Conservation (phyloP, 768 basidiomycete species). For the Amanita jacksonii region DNA sequence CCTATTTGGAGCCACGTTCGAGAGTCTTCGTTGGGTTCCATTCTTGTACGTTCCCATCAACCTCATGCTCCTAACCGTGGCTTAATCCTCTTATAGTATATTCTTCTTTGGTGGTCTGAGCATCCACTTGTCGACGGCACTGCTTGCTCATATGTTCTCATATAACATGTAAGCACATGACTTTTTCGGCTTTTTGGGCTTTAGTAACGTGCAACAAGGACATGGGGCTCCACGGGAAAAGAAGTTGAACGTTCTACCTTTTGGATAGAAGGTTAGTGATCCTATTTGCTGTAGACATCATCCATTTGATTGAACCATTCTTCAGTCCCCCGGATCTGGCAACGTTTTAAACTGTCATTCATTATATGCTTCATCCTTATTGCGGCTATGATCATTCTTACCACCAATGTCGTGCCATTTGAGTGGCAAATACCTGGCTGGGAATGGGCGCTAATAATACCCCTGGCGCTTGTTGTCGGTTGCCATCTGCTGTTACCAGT, state of each 20-base stretch:
- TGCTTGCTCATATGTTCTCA: constrained; percentile 61
- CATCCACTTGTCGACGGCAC: constrained; percentile 59
- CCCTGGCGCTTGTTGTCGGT: constrained; percentile 57
- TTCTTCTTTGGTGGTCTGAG: constrained; percentile 74
- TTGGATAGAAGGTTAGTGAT: constrained; percentile 57
- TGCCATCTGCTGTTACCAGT: constrained; percentile 69
- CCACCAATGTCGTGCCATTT: constrained; percentile 42
- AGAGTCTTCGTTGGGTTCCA: constrained; percentile 57
- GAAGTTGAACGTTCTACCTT: constrained; percentile 84
- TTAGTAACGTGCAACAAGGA: constrained; percentile 23
- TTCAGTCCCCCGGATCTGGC: constrained; percentile 67
- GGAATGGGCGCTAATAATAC: constrained; percentile 67
- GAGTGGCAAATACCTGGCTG: constrained; percentile 59
- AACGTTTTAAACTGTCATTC: constrained; percentile 71
- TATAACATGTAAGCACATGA: constrained; percentile 38
- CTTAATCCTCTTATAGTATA: constrained; percentile 28
- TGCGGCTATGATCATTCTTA: constrained; percentile 53
- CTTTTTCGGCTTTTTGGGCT: neutral
- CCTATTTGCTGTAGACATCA: neutral
- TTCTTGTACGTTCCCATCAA: constrained; percentile 50
- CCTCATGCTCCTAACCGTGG: neutral
- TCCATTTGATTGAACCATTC: constrained; percentile 3
- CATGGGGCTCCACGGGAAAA: constrained; percentile 55
- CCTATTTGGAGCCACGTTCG: constrained; percentile 36
- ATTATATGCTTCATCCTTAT: constrained; percentile 50